A percentile compares a stretch with the other conserved stretches of the same genome.
Conservation (phyloP, 1,284 basidiomycete genomes). For the Hemileia vastatrix region DNA sequence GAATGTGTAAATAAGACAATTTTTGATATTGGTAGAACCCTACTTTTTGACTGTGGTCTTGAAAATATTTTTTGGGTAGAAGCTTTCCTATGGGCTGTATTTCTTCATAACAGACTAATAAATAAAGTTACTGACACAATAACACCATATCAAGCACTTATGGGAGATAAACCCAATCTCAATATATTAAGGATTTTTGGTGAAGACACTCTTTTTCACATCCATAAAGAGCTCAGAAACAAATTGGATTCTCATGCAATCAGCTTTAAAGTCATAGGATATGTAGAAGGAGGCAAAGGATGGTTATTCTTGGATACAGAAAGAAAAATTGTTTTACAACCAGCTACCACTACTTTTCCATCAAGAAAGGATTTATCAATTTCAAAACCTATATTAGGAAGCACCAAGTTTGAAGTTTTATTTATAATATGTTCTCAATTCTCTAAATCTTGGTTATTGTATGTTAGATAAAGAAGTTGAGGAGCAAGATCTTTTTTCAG, state of each 20-base stretch:
- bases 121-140: background rate
- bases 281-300: background rate
- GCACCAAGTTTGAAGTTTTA: too few relatives aligned
- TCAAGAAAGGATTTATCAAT: too few relatives aligned
- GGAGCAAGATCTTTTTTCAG: background rate
- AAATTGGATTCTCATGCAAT: background rate
- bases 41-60: background rate
- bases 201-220: background rate
- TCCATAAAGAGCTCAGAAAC: background rate
- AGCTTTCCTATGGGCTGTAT: background rate
- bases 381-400: too few relatives aligned
- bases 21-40: background rate
- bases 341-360: background rate
- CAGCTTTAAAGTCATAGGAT: background rate
- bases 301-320: background rate
- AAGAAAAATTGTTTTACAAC: background rate
- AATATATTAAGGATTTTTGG: background rate
- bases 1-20: background rate
- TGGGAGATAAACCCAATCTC: background rate
- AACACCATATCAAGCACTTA: background rate
- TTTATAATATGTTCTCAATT: too few relatives aligned
- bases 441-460: background rate
- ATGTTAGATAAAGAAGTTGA: background rate
- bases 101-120: background rate
- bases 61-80: background rate